Conservation (phyloP, 176 grass and related monocot genomes). For the sorghum (Sorghum bicolor) region Sorghum_bicolor_NCBIv3 NC_012876.2:5176501-5177000, state of each 20-base stretch:
- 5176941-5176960: background rate
- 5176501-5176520: background rate
- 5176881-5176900: background rate
- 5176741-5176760: no score
- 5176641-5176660: background rate
- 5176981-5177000: conserved; percentile 6
- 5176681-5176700: no score
- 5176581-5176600: conserved; percentile 4
- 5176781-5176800: no score
- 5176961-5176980: background rate
- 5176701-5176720: no score
- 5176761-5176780: no score
- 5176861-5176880: background rate
- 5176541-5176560: conserved; percentile 19
- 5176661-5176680: no score
- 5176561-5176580: conserved; percentile 31
- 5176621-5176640: background rate
- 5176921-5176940: background rate
- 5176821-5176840: no score
- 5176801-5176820: no score
- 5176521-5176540: background rate
- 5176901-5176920: background rate
- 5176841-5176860: background rate
- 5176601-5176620: background rate
- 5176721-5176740: no score